phyloP scores from a whole-genome alignment of 2,329 filamentous ascomycete genomes.

The Alternaria gaisen region DNA sequence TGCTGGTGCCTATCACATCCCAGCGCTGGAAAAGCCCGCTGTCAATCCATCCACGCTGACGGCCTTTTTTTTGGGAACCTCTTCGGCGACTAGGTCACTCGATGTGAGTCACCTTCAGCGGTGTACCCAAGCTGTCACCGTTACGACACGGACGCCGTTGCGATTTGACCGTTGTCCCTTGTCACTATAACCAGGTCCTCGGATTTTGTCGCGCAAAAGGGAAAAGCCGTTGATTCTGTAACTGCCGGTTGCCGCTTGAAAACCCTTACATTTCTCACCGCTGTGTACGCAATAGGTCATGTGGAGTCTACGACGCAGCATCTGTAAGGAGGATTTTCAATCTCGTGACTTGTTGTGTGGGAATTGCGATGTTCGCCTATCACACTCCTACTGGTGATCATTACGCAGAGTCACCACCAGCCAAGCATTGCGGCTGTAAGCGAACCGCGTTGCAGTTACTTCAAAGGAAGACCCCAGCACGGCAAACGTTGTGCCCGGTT shows the following conservation, averaged over 20 bases:
- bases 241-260: constrained; percentile 15
- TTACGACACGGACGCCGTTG: constrained; percentile 18
- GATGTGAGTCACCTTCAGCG: constrained; percentile 24
- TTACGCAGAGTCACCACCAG: constrained; percentile 1
- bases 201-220: constrained; percentile 15
- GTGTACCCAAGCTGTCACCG: constrained; percentile 20
- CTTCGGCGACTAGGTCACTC: constrained; percentile 8
- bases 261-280: constrained; percentile 8
- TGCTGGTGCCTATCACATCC: constrained; percentile 5
- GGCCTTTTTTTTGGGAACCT: not conserved
- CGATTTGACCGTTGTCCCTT: constrained; percentile 14
- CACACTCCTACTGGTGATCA: constrained; percentile 7
- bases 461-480: constrained; percentile 7
- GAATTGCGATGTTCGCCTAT: constrained; percentile 8
- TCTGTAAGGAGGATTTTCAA: constrained; percentile 6
- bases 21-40: constrained; percentile 5
- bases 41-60: not conserved
- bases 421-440: constrained; percentile 13
- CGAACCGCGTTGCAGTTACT: constrained; percentile 8
- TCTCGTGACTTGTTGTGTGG: constrained; percentile 13
- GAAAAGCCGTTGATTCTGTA: constrained; percentile 15
- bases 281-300: constrained; percentile 1
- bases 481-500: constrained; percentile 4
- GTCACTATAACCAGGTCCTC: constrained; percentile 20
- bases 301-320: not conserved